A percentile compares a stretch with the other conserved stretches of the same genome.
Evolutionary conservation across 1,284 basidiomycete species (phyloP).

Genomic region (Marasmius sp.): DNA sequence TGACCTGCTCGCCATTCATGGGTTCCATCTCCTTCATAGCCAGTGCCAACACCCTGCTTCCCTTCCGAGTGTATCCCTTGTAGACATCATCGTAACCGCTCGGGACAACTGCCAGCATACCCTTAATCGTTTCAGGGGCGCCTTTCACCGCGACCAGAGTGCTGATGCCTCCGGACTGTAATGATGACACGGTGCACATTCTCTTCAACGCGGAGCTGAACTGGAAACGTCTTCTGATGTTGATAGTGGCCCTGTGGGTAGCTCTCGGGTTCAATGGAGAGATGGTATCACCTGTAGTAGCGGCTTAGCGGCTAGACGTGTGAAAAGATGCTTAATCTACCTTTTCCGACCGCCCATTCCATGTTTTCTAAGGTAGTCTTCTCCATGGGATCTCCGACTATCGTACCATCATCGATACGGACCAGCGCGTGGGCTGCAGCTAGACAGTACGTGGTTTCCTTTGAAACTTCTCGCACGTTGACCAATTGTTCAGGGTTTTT

Average conservation of each 20-base stretch:
- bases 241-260: slow-evolving; percentile 61
- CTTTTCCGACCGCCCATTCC: slow-evolving; percentile 85
- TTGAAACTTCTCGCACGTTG: slow-evolving; percentile 73
- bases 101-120: slow-evolving; percentile 78
- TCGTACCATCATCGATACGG: slow-evolving; percentile 85
- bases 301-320: background rate
- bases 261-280: slow-evolving; percentile 55
- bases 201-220: slow-evolving; percentile 95
- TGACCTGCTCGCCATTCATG: slow-evolving; percentile 66
- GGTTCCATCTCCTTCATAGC: slow-evolving; percentile 81
- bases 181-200: slow-evolving; percentile 86
- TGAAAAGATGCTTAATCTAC: slow-evolving; percentile 33
- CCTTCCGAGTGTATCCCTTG: slow-evolving; percentile 89
- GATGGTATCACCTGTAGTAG: slow-evolving; percentile 60
- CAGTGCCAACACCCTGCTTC: slow-evolving; percentile 88
- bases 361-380: slow-evolving; percentile 93
- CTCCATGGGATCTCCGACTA: slow-evolving; percentile 99
- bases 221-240: slow-evolving; percentile 88
- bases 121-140: slow-evolving; percentile 91
- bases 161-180: slow-evolving; percentile 53
- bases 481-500: slow-evolving; percentile 68
- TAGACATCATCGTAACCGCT: slow-evolving; percentile 87
- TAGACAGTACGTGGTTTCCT: slow-evolving; percentile 85
- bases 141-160: slow-evolving; percentile 82
- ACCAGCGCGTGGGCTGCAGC: slow-evolving; percentile 96